Percentiles rank a stretch among this genome's conserved stretches.
These are phyloP conservation scores for Scedosporium dehoogii DNA, from an alignment of 2,329 filamentous ascomycete species.

Conservation along the genomic window DNA sequence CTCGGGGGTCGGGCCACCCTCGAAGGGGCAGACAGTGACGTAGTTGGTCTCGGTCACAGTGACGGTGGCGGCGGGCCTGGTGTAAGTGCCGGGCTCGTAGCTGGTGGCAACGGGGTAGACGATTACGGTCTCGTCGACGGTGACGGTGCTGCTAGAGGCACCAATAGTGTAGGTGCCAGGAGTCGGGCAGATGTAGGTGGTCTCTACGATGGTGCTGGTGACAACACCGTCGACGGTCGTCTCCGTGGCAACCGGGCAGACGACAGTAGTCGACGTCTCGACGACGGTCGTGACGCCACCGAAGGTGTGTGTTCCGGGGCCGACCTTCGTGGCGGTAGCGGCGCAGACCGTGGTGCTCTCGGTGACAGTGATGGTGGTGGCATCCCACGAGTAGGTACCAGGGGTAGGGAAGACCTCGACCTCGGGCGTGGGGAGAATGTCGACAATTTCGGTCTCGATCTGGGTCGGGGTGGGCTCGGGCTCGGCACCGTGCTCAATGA, in stretches of 20 bases:
- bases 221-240: constrained; percentile 48
- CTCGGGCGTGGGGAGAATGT: constrained; percentile 42
- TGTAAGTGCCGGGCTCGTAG: constrained; percentile 64
- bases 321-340: constrained; percentile 49
- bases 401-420: constrained; percentile 50
- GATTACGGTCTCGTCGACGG: constrained; percentile 40
- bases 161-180: constrained; percentile 69
- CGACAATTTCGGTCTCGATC: constrained; percentile 24
- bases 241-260: constrained; percentile 59
- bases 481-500: neutral
- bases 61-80: constrained; percentile 53
- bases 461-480: neutral
- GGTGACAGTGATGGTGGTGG: constrained; percentile 59
- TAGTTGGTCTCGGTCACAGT: constrained; percentile 60
- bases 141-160: constrained; percentile 52
- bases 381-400: constrained; percentile 67
- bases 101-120: constrained; percentile 57
- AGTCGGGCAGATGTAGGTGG: constrained; percentile 63
- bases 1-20: constrained; percentile 15
- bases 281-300: constrained; percentile 67
- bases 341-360: constrained; percentile 58
- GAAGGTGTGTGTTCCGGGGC: constrained; percentile 56
- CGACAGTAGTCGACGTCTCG: constrained; percentile 53
- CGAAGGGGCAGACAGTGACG: constrained; percentile 61
- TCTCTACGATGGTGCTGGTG: constrained; percentile 58